These are phyloP conservation scores for Piper betle DNA, from an alignment of 164 flowering plant genomes.

Conservation along the genomic window DNA sequence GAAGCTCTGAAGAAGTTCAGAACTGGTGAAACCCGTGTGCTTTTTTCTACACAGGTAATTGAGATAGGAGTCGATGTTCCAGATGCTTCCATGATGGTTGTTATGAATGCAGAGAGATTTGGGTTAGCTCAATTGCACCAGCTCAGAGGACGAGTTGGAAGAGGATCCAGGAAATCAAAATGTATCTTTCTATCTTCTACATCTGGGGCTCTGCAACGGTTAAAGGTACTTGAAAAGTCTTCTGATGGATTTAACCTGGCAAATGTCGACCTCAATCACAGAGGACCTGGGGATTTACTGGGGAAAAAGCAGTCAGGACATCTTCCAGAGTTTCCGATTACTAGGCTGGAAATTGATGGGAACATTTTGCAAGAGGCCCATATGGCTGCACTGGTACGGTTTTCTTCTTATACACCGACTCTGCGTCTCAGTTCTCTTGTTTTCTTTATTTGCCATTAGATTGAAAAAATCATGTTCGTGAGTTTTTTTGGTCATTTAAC, in stretches of 20 bases:
- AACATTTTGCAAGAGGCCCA: conserved; percentile 80
- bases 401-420: neutral
- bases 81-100: conserved; percentile 96
- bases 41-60: conserved; percentile 85
- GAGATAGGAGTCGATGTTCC: conserved; percentile 98
- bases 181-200: conserved; percentile 58
- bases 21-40: conserved; percentile 62
- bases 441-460: neutral
- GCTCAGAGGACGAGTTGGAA: conserved; percentile 91
- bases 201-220: conserved; percentile 38
- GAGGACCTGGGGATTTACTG: conserved; percentile 95
- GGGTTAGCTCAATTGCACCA: conserved; percentile 96
- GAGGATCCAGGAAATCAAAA: conserved; percentile 63
- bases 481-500: neutral
- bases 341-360: conserved; percentile 87
- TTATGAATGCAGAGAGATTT: conserved; percentile 97
- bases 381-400: conserved; percentile 71
- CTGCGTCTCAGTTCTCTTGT: too few relatives aligned
- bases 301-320: conserved; percentile 96
- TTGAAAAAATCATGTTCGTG: neutral
- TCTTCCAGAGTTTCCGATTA: conserved; percentile 89
- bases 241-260: conserved; percentile 83
- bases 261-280: conserved; percentile 62
- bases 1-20: conserved; percentile 58
- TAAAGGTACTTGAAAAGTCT: conserved; percentile 69